These are phyloP conservation scores for Dendrobium chrysotoxum DNA, from an alignment of 106 monocot genomes.

Conservation along the genomic window DNA sequence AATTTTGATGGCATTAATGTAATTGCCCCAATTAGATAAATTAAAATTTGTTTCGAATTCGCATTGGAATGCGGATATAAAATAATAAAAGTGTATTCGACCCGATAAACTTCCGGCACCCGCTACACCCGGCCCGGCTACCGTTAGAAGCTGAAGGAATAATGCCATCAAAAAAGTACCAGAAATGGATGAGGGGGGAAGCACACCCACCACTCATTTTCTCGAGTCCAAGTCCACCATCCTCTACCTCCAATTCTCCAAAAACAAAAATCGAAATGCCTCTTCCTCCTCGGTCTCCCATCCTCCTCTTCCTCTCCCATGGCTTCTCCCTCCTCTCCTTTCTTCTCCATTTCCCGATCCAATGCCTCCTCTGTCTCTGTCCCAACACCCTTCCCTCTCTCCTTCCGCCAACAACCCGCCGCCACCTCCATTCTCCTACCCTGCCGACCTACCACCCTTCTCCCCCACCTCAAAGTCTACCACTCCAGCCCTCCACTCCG, in stretches of 20 bases:
- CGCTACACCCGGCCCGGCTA: too few relatives aligned
- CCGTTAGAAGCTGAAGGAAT: too few relatives aligned
- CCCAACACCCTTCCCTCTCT: background rate
- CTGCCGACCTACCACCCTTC: background rate
- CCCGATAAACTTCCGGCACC: too few relatives aligned
- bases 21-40: too few relatives aligned
- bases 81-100: too few relatives aligned
- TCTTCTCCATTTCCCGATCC: conserved; percentile 24
- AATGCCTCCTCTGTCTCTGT: background rate
- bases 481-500: background rate
- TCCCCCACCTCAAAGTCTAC: background rate
- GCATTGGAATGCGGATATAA: too few relatives aligned
- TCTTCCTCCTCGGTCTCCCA: background rate
- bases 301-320: conserved; percentile 9
- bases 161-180: too few relatives aligned
- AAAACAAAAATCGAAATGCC: background rate
- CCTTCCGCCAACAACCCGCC: background rate
- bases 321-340: conserved; percentile 31
- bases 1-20: too few relatives aligned
- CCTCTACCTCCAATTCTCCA: conserved; percentile 10
- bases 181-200: conserved; percentile 20
- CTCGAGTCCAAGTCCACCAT: background rate
- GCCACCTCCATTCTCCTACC: background rate
- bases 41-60: too few relatives aligned
- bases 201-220: conserved; percentile 48